These are phyloP conservation scores for Aspergillus haitiensis DNA, from an alignment of 495 filamentous ascomycete genomes.

Conservation along the genomic window DNA sequence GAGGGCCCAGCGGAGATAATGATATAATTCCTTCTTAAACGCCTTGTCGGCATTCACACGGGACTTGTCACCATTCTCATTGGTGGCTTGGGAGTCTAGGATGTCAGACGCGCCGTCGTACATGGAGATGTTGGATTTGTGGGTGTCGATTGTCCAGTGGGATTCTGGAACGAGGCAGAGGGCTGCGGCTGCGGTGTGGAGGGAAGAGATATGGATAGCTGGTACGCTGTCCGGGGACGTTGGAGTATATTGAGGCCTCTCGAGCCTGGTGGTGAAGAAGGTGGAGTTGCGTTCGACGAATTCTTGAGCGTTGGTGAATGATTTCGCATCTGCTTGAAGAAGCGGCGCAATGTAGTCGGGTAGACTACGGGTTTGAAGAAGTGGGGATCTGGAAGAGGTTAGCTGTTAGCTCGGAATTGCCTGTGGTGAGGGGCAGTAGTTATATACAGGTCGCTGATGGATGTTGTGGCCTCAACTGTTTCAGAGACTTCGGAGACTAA, in stretches of 20 bases:
- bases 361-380: constrained; percentile 36
- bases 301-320: constrained; percentile 56
- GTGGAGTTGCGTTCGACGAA: constrained; percentile 61
- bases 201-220: constrained; percentile 34
- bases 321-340: constrained; percentile 59
- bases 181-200: constrained; percentile 43
- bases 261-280: constrained; percentile 58
- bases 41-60: constrained; percentile 30
- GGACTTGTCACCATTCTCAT: constrained; percentile 16
- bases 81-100: constrained; percentile 2
- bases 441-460: constrained; percentile 34
- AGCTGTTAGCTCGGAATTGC: background rate
- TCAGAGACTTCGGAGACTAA: constrained; percentile 46
- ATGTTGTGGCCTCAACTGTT: constrained; percentile 33
- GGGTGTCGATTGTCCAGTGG: constrained; percentile 42
- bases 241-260: constrained; percentile 34
- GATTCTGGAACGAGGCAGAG: constrained; percentile 39
- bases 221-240: constrained; percentile 15
- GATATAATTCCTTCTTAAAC: constrained; percentile 50
- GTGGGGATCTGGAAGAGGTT: constrained; percentile 24
- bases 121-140: constrained; percentile 39
- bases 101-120: constrained; percentile 37
- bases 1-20: constrained; percentile 69
- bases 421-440: background rate
- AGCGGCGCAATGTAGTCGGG: constrained; percentile 49